These are phyloP conservation scores for Lasiodiplodia sp. DNA, from an alignment of 2,329 filamentous ascomycete species.

Conservation along the genomic window DNA sequence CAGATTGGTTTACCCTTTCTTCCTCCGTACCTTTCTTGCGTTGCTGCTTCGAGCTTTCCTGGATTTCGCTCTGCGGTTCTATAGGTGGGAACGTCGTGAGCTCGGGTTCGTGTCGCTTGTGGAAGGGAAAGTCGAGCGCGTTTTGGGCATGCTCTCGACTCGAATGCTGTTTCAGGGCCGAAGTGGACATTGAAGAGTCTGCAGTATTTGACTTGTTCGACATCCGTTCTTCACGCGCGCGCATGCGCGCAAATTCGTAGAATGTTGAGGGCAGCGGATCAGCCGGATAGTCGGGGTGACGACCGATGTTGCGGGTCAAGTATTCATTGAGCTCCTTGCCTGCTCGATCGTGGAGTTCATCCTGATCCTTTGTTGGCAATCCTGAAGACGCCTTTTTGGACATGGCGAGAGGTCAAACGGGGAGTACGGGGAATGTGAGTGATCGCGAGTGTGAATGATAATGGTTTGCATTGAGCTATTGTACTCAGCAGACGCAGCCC, in stretches of 20 bases:
- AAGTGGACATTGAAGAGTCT: background rate
- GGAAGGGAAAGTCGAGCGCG: background rate
- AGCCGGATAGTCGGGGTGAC: background rate
- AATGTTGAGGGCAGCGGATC: background rate
- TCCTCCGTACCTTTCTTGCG: background rate
- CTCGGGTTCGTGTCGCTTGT: background rate
- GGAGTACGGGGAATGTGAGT: background rate
- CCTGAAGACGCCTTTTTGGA: background rate
- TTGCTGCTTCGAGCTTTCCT: background rate
- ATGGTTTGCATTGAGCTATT: slow-evolving; percentile 8
- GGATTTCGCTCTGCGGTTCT: background rate
- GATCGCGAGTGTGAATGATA: background rate
- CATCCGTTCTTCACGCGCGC: background rate
- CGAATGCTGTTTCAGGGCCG: background rate
- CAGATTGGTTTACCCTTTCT: background rate
- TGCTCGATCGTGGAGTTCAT: background rate
- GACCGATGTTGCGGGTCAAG: background rate
- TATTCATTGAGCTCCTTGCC: background rate
- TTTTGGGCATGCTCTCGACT: background rate
- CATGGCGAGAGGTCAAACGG: background rate
- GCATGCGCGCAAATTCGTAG: background rate
- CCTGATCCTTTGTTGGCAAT: background rate
- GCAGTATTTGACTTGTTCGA: background rate
- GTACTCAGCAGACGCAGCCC: background rate
- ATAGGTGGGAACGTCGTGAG: background rate